These are phyloP conservation scores for Phytophthora parvispora DNA, from an alignment of 352 stramenopile species.

Conservation along the genomic window DNA sequence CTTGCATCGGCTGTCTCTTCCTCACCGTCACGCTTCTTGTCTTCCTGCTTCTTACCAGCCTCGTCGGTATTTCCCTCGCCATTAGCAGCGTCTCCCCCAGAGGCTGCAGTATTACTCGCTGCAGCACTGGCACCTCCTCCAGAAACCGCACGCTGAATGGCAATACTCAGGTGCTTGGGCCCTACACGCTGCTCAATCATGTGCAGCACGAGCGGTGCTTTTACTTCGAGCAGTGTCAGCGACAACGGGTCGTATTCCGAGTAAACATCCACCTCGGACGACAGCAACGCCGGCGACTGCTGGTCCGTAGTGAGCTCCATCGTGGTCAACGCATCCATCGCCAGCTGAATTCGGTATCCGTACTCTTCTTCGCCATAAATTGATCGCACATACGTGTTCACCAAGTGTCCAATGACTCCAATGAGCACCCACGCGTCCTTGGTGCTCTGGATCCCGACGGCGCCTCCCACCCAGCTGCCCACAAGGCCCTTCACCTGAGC, in stretches of 20 bases:
- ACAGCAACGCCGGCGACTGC: slow-evolving; percentile 69
- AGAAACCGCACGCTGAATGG: slow-evolving; percentile 82
- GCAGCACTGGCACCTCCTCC: slow-evolving; percentile 38
- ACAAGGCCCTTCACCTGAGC: slow-evolving; percentile 82
- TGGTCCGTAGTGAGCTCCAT: slow-evolving; percentile 85
- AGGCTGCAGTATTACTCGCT: slow-evolving; percentile 28
- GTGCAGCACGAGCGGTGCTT: slow-evolving; percentile 84
- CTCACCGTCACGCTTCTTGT: slow-evolving; percentile 49
- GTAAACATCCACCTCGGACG: slow-evolving; percentile 87
- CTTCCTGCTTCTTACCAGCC: slow-evolving; percentile 19
- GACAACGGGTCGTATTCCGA: slow-evolving; percentile 83
- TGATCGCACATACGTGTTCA: slow-evolving; percentile 85
- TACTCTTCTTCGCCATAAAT: slow-evolving; percentile 89
- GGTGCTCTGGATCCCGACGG: slow-evolving; percentile 85
- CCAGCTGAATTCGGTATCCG: slow-evolving; percentile 87
- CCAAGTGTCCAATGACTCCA: slow-evolving; percentile 81
- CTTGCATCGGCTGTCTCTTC: slow-evolving; percentile 39
- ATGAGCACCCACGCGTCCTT: slow-evolving; percentile 90
- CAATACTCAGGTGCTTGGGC: slow-evolving; percentile 76
- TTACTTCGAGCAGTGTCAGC: slow-evolving; percentile 83
- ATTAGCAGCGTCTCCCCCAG: slow-evolving; percentile 38
- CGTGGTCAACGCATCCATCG: slow-evolving; percentile 87
- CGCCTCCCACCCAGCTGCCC: slow-evolving; percentile 83
- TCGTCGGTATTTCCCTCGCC: slow-evolving; percentile 52
- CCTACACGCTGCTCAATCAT: slow-evolving; percentile 91